These are phyloP conservation scores for Pestalotiopsis sp. DNA, from an alignment of 2,329 filamentous ascomycete genomes.

Conservation along the genomic window DNA sequence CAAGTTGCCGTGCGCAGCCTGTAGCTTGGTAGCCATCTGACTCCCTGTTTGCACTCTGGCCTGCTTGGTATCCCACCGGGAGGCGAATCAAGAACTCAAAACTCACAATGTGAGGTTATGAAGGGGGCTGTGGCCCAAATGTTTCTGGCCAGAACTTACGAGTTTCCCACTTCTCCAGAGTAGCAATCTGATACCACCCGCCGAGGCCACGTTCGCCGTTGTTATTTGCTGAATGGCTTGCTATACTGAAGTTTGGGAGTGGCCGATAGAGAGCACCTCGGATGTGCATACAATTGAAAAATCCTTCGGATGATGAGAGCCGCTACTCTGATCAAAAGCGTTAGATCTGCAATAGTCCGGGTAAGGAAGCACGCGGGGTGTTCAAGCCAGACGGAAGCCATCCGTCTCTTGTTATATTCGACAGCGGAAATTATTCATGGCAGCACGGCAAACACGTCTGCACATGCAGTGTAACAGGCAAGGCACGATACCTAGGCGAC, in stretches of 20 bases:
- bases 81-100: background rate
- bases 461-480: background rate
- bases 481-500: background rate
- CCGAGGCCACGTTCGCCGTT: background rate
- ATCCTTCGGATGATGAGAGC: background rate
- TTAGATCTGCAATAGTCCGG: background rate
- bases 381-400: background rate
- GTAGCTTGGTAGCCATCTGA: background rate
- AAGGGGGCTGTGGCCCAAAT: background rate
- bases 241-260: too few relatives aligned
- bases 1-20: background rate
- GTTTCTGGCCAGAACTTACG: background rate
- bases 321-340: background rate
- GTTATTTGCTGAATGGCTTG: background rate
- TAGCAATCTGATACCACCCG: background rate
- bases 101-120: background rate
- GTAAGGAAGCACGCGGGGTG: background rate
- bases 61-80: background rate
- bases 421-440: background rate
- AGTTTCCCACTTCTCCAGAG: background rate
- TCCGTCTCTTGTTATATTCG: background rate
- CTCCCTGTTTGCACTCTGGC: background rate
- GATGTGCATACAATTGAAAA: background rate
- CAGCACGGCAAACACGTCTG: background rate
- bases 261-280: too few relatives aligned